phyloP scores from a whole-genome alignment of 495 filamentous ascomycete genomes.

The Neurospora tetrasperma region DNA sequence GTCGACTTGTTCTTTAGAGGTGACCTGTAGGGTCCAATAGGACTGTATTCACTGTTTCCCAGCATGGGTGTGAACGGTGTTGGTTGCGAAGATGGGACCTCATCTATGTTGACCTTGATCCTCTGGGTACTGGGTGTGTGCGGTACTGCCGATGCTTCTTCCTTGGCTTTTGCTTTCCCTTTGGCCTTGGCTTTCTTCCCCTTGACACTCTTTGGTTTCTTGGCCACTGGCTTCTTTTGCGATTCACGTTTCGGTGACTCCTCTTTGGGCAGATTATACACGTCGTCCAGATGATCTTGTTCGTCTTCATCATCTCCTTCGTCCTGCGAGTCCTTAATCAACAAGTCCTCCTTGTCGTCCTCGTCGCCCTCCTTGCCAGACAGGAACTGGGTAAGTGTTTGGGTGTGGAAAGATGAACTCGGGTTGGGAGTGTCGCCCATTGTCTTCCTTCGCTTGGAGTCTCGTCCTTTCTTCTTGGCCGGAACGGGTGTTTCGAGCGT shows the following conservation, averaged over 20 bases:
- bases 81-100: constrained; percentile 32
- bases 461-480: constrained; percentile 14
- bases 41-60: constrained; percentile 20
- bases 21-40: constrained; percentile 15
- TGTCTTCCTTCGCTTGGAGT: constrained; percentile 32
- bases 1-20: constrained; percentile 31
- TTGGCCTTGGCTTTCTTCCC: not conserved
- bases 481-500: constrained; percentile 7
- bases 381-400: constrained; percentile 35
- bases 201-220: constrained; percentile 1
- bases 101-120: constrained; percentile 23
- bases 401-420: constrained; percentile 29
- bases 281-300: not conserved
- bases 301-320: constrained; percentile 12
- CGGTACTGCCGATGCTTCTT: constrained; percentile 8
- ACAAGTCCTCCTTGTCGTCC: constrained; percentile 13
- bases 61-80: constrained; percentile 27
- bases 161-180: not conserved
- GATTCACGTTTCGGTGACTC: not conserved
- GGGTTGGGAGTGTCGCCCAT: constrained; percentile 25
- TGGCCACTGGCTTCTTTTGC: not conserved
- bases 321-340: constrained; percentile 28
- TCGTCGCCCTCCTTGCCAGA: constrained; percentile 11
- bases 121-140: constrained; percentile 26
- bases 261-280: not conserved